Evolutionary conservation across 2,329 filamentous ascomycete species (phyloP).

Genomic region (Venturiaceae sp.): DNA sequence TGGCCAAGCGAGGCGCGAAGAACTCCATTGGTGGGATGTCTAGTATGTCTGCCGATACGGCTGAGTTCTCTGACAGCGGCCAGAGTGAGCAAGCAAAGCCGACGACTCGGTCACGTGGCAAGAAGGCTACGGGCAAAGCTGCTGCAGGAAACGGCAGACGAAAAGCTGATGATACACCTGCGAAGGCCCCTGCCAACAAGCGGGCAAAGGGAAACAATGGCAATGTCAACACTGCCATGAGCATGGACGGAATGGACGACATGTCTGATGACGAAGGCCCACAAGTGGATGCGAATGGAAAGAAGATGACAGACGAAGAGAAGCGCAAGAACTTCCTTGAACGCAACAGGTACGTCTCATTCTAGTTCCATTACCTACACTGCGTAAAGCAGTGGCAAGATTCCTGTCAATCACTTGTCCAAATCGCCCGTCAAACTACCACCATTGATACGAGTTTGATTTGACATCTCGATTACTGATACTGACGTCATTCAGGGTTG

Average conservation of each 20-base stretch:
- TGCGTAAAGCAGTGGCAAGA: conserved; percentile 11
- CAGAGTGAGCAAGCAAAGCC: conserved; percentile 5
- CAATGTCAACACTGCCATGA: conserved; percentile 34
- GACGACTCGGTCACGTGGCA: conserved; percentile 47
- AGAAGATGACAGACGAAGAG: conserved; percentile 97
- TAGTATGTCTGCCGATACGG: neutral
- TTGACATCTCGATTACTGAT: neutral
- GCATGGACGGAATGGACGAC: conserved; percentile 47
- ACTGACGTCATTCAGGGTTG: conserved; percentile 54
- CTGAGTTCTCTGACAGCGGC: conserved; percentile 8
- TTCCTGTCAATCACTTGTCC: too few relatives aligned
- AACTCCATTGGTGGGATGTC: conserved; percentile 14
- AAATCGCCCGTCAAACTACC: too few relatives aligned
- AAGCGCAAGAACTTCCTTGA: conserved; percentile 98
- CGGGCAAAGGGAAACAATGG: conserved; percentile 55
- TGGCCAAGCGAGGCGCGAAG: conserved; percentile 30
- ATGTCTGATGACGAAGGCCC: conserved; percentile 36
- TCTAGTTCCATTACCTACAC: too few relatives aligned
- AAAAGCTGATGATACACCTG: conserved; percentile 64
- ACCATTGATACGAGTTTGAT: too few relatives aligned
- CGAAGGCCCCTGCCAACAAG: conserved; percentile 60
- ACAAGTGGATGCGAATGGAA: conserved; percentile 43
- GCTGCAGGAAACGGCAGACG: conserved; percentile 39
- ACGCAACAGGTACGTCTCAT: conserved; percentile 69
- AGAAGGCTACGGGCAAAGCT: conserved; percentile 54